Conservation (phyloP, 1,139 yeast genomes). For the Diutina rugosa region DNA sequence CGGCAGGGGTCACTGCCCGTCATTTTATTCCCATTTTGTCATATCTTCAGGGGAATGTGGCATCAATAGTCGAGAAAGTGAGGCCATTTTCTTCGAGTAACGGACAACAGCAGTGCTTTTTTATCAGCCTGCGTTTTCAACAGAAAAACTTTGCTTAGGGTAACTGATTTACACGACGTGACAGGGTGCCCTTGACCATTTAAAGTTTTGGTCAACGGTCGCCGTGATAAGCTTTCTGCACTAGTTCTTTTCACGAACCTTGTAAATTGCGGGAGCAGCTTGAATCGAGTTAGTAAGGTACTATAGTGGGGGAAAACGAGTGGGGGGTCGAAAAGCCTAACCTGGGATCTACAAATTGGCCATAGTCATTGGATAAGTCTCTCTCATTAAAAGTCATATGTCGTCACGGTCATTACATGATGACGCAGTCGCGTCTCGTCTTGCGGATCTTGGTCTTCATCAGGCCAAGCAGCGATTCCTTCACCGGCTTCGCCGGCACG, state of each 20-base stretch:
- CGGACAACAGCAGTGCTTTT: background rate
- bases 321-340: background rate
- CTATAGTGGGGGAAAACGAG: background rate
- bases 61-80: background rate
- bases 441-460: conserved; percentile 8
- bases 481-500: background rate
- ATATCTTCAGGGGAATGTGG: background rate
- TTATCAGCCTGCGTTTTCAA: too few relatives aligned
- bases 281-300: background rate
- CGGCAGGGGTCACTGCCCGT: background rate
- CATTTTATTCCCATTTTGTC: background rate
- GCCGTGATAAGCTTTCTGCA: background rate
- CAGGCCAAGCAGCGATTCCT: background rate
- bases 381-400: background rate
- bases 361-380: background rate
- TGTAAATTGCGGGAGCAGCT: too few relatives aligned
- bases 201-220: background rate
- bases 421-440: conserved; percentile 23
- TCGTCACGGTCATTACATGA: conserved; percentile 10
- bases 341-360: background rate
- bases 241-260: too few relatives aligned
- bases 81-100: background rate
- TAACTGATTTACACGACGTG: background rate
- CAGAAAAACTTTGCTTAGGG: too few relatives aligned
- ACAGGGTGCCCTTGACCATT: background rate